These are phyloP conservation scores for Aegilops tauschii DNA, from an alignment of 176 grass and related monocot species.

Conservation along the genomic window DNA sequence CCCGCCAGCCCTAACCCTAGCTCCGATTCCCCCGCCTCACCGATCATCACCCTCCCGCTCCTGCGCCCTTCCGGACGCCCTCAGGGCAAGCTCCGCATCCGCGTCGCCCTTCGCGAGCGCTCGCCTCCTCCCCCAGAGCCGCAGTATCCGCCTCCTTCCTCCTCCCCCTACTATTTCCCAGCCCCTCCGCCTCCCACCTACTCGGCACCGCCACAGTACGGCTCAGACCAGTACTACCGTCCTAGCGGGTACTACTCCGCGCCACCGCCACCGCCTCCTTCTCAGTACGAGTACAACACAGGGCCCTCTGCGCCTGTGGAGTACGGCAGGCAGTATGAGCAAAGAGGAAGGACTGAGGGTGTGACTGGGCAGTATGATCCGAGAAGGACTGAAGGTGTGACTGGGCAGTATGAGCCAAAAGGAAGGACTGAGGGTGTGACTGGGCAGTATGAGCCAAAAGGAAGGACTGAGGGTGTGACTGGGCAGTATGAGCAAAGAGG, in stretches of 20 bases:
- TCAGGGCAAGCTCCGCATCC: slow-evolving; percentile 80
- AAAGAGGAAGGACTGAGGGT: background rate
- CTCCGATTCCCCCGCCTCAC: slow-evolving; percentile 28
- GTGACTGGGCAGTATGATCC: background rate
- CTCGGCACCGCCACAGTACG: slow-evolving; percentile 47
- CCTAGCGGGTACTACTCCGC: slow-evolving; percentile 51
- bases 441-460: slow-evolving; percentile 40
- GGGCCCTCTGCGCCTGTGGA: slow-evolving; percentile 73
- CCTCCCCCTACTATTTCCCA: slow-evolving; percentile 59
- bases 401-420: slow-evolving; percentile 37
- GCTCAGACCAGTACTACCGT: slow-evolving; percentile 54
- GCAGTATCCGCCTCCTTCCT: slow-evolving; percentile 61
- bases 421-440: background rate
- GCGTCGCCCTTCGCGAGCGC: slow-evolving; percentile 67
- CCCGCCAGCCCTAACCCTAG: slow-evolving; percentile 49
- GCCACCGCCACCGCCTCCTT: slow-evolving; percentile 17
- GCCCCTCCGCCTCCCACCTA: slow-evolving; percentile 51
- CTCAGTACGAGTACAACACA: slow-evolving; percentile 41
- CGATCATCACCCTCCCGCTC: slow-evolving; percentile 61
- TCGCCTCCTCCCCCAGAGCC: slow-evolving; percentile 52
- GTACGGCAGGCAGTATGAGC: slow-evolving; percentile 59
- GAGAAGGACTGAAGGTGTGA: background rate
- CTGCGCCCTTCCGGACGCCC: slow-evolving; percentile 83
- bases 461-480: background rate
- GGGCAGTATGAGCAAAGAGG: slow-evolving; percentile 43